Evolutionary conservation across 257 asterid genomes (phyloP).

Genomic region (Sherardia arvensis): DNA sequence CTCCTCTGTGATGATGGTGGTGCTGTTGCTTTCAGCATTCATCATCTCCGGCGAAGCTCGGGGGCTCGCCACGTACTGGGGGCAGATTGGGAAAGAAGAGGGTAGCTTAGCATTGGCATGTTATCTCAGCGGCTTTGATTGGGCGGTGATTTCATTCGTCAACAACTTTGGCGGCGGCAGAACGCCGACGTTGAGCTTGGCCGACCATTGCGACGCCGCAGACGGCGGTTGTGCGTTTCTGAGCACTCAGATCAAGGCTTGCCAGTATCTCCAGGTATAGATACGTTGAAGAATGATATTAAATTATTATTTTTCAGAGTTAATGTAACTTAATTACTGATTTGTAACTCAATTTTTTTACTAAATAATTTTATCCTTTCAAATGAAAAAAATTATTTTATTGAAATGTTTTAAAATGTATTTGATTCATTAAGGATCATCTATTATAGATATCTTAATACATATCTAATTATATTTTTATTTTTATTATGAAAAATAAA

Average conservation of each 20-base stretch:
- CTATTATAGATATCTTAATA: no score
- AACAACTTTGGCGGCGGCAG: conserved; percentile 37
- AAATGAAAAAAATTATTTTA: no score
- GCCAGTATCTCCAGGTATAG: conserved; percentile 36
- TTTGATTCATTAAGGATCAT: no score
- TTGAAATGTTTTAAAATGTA: no score
- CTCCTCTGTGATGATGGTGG: not conserved
- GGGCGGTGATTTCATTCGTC: conserved; percentile 36
- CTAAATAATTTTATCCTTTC: no score
- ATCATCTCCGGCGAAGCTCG: conserved; percentile 29
- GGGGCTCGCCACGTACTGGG: conserved; percentile 46
- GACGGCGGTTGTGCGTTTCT: conserved; percentile 26
- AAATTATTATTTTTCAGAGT: no score
- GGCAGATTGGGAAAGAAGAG: conserved; percentile 42
- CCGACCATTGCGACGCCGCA: conserved; percentile 48
- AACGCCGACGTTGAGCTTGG: conserved; percentile 34
- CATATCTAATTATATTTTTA: no score
- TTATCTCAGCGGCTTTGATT: conserved; percentile 30
- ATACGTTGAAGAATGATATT: no score
- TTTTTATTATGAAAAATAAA: no score
- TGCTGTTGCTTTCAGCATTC: not conserved
- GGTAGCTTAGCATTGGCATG: conserved; percentile 42
- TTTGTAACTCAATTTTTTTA: no score
- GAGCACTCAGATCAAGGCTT: conserved; percentile 32
- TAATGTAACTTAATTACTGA: no score